Evolutionary conservation across 2,329 filamentous ascomycete genomes (phyloP), one percentile per base, ranked within the genome.

Genomic region (Colletotrichum sp.): DNA sequence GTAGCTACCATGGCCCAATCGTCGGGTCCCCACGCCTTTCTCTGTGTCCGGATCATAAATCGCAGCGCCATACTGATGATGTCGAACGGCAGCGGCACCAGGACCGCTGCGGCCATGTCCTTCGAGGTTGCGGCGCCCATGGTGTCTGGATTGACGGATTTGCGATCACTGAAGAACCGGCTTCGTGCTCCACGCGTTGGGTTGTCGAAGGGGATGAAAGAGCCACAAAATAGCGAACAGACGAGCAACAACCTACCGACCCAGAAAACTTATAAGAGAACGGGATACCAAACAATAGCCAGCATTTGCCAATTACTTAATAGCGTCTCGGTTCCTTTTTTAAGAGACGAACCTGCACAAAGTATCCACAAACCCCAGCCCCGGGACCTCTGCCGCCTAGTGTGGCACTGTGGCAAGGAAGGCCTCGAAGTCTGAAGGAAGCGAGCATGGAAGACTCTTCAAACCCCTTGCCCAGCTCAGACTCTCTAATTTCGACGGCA

Each of bases 1-100:
- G 73, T 76, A 18, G 70, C 73, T 12, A 73, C 64, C 73, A 76
- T 76, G 3, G 73, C 73, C 73, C 73, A 76, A 21, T 76, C 73
- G n/a, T 76, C 73, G 16, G 73, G 73, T 16, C 73, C 73, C 73
- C 73, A 76, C 8, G 73, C 73, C 34, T 76, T 76, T 26, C 73
- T 73, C 34, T 76, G 73, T 21, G 73, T 68, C 28, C 73, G 55
- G 8, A 76, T 73, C 59, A 71, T 68, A 15, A 76, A 76, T 21
- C 73, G 64, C 34, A 76, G 24, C 15, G 28, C n/a, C 57, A 76
- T 60, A 3, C 70, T 59, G 24, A 76, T 30, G 18, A 76, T 59
- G 28, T 69, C 10, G 24, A 76, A 73, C 3, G 73, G 73, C 32
- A 76, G 28, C 26, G 73, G 73, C 32, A 68, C 73, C 15, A 76